Evolutionary conservation across 108 stramenopile species (phyloP), one percentile per base, ranked within the genome.

Genomic region (Cyclotella cryptica): DNA sequence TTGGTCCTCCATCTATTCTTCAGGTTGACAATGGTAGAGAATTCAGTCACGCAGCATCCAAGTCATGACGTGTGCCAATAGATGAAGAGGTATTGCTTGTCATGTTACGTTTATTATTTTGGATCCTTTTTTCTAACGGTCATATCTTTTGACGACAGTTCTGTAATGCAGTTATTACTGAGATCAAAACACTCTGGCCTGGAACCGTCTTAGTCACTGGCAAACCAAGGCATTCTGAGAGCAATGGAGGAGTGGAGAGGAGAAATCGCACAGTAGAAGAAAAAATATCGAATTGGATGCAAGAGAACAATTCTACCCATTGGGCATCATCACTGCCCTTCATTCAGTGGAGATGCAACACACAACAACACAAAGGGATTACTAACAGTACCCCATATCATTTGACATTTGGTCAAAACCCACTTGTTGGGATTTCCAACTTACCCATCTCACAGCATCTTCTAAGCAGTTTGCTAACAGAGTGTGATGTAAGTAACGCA

Each of bases 61-160:
- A 24, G 22, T 21, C 24, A 12, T 6, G 35, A 35, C 6, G 35
- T 35, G 35, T 24, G 1, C 24, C 19, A 5, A 22, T 57, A 24
- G 55, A 57, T 57, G 55, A 57, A 57, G 55, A 57, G 22, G 55
- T 57, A 57, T 24, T n/a, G 5, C n/a, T 12, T 57, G 24, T 57
- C 24, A 24, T n/a, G 2, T 6, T 35, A 6, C 35, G 35, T 35
- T 35, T 6, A 35, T 35, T 35, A 6, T 35, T 35, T 35, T 6
- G 2, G 35, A 35, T 35, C 35, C 6, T 35, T 35, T 6, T 24
- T 24, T 24, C 24, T 12, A 8, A 24, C 24, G n/a, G 24, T 57
- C 3, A 24, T 12, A 4, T 3, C 3, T 19, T 19, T 8, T 19
- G 49, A 51, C 8, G 35, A 35, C 35, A 57, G 55, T 57, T 57